Base-by-base conservation (phyloP, 192 early-diverging fungal species). In the Dissophora globulifera region DNA sequence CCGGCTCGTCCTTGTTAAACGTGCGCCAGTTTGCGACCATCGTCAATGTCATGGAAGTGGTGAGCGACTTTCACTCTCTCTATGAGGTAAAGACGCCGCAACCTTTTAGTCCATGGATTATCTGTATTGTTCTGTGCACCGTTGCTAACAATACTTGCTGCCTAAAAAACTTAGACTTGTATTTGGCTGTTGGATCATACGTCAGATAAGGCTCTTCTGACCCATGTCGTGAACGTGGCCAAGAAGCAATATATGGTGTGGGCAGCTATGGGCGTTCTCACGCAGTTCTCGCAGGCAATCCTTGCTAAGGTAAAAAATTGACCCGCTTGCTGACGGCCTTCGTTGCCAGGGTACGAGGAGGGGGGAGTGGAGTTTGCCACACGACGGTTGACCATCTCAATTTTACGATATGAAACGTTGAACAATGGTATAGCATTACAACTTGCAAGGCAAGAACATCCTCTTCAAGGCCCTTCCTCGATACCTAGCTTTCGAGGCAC, bases 1-100 rank as follows among this genome's bases (percentile, higher is more conserved):
- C 92, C 6, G 92, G 92, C 0, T 81, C 91, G 0, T 90, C 90
- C 20, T 70, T 93, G 22, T 78, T 93, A n/a, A 93, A 92, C 58
- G 76, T 81, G 13, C 83, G 91, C 23, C 92, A 93, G 53, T 79
- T 85, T 31, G 78, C 85, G 0, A 81, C 84, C 2, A 69, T 84
- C 27, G 62, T 83, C 17, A 65, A 72, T 46, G 61, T 88, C 16
- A 69, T 88, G 50, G 84, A 86, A 26, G 52, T 79, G 2, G 72
- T 78, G 11, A 78, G 81, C 27, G 87, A 88, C 59, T 86, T 83
- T 38, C 58, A 66, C 9, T 79, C 75, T 19, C 61, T 86, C 5
- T 62, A 78, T n/a, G 82, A 88, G 26, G 81, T 80, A 66, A 53
- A 49, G 42, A 26, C 47, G 6, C 2, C 10, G 29, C n/a, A n/a